These are phyloP conservation scores for Silene latifolia DNA, from an alignment of 148 eudicot genomes.

Conservation along the genomic window DNA sequence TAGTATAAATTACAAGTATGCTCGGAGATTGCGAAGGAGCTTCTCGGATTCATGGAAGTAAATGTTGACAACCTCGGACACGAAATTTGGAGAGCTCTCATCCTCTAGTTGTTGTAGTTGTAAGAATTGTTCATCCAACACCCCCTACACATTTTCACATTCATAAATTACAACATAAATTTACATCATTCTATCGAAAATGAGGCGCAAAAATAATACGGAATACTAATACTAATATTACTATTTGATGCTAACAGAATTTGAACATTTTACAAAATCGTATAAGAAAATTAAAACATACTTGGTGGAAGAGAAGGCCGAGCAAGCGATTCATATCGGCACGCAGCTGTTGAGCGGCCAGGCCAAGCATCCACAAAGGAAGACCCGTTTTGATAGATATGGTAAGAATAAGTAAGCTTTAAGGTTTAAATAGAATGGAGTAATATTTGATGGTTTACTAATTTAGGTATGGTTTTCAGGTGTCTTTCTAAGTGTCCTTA, in stretches of 20 bases:
- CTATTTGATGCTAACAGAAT: too few relatives aligned
- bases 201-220: background rate
- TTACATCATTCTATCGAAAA: background rate
- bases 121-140: slow-evolving; percentile 88
- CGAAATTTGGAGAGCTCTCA: slow-evolving; percentile 80
- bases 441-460: background rate
- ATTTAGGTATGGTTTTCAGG: slow-evolving; percentile 8
- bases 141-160: slow-evolving; percentile 45
- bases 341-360: slow-evolving; percentile 63
- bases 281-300: background rate
- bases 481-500: slow-evolving; percentile 9
- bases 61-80: slow-evolving; percentile 72
- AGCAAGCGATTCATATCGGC: slow-evolving; percentile 91
- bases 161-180: background rate
- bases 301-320: slow-evolving; percentile 85
- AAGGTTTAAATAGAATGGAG: background rate
- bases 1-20: slow-evolving; percentile 41
- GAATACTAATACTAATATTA: too few relatives aligned
- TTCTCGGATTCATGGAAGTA: slow-evolving; percentile 91
- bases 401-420: background rate
- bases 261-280: too few relatives aligned
- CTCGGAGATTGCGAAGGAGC: slow-evolving; percentile 60
- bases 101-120: slow-evolving; percentile 90
- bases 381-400: slow-evolving; percentile 81
- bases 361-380: slow-evolving; percentile 89